Evolutionary conservation across 345 rosid species (phyloP), one percentile per base, ranked within the genome.

Genomic region (Corymbia maculata): DNA sequence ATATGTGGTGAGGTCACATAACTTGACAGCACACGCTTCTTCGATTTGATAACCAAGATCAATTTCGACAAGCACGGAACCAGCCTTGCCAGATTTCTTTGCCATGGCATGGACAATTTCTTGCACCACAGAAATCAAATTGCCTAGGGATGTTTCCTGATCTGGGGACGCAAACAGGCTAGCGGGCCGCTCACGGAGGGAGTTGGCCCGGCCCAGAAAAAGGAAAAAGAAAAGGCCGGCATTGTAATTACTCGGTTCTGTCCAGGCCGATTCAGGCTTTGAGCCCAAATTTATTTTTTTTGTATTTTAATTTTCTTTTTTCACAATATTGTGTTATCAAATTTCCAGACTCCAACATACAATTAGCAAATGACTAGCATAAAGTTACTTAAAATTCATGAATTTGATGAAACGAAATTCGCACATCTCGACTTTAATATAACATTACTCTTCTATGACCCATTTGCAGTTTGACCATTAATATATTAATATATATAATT

Each of bases 141-240:
- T 36, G 42, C 42, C 42, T 36, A 36, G 42, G 42, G 80, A 32
- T 70, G 45, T 8, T 15, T 32, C 79, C 45, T 68, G 45, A 32
- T 70, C 80, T 32, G 0, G 45, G 13, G 80, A 70, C 32, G 21
- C 45, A 70, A 70, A 70, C 45, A 9, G 24, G 80, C 24, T 2
- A 13, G 24, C 0, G 80, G 6, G 32, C 47, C 13, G 21, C 24
- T 21, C 44, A 0, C 0, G 36, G 24, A 70, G 45, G 45, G 80
- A 70, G 49, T 75, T 10, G 49, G 8, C 82, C 26, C 9, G 49
- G 82, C 13, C n/a, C 4, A 2, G 3, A 42, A 75, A 12, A 68
- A 19, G 7, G 9, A 26, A 4, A 16, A 8, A 4, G 0, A 1
- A 68, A 1, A 15, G 42, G 3, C 1, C 24, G 4, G 44, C 13